Percentiles rank a stretch among this genome's conserved stretches.
Evolutionary conservation across 106 monocot genomes (phyloP).

Genomic region (Cymbidium sinense): DNA sequence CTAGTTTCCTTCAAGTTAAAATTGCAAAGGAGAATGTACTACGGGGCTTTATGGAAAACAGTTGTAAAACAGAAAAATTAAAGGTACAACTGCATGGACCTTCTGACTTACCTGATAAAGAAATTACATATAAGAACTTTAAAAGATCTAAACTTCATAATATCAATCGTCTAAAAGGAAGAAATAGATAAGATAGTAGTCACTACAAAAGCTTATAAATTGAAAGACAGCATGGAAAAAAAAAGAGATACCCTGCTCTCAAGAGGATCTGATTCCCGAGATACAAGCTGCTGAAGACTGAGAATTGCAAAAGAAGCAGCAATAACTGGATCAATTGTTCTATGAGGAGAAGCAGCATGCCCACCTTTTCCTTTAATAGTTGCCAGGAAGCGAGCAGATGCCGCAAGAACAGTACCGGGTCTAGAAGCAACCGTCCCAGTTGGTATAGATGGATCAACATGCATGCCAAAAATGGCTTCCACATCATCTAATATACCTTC

Average conservation of each 20-base stretch:
- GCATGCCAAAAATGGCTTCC: conserved; percentile 43
- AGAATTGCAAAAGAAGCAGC: conserved; percentile 29
- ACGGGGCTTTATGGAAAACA: neutral
- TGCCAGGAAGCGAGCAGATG: conserved; percentile 33
- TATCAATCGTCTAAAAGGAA: neutral
- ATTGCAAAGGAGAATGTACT: neutral
- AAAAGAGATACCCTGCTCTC: conserved; percentile 30
- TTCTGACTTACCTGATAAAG: neutral
- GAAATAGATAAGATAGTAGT: too few relatives aligned
- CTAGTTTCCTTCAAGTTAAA: too few relatives aligned
- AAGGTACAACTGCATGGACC: neutral
- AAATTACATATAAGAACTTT: neutral
- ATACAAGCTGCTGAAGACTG: conserved; percentile 36
- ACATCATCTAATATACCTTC: conserved; percentile 42
- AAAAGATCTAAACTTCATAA: neutral
- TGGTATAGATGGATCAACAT: conserved; percentile 37
- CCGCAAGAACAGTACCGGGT: conserved; percentile 45
- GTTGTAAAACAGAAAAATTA: neutral
- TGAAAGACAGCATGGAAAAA: neutral
- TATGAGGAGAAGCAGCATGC: conserved; percentile 35
- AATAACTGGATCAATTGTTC: conserved; percentile 27
- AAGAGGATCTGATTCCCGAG: conserved; percentile 42
- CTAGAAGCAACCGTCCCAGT: conserved; percentile 41
- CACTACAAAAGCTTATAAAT: neutral
- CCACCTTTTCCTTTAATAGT: conserved; percentile 43